These are phyloP conservation scores for Calcarisporium arbuscula DNA, from an alignment of 2,329 filamentous ascomycete species.

Conservation along the genomic window DNA sequence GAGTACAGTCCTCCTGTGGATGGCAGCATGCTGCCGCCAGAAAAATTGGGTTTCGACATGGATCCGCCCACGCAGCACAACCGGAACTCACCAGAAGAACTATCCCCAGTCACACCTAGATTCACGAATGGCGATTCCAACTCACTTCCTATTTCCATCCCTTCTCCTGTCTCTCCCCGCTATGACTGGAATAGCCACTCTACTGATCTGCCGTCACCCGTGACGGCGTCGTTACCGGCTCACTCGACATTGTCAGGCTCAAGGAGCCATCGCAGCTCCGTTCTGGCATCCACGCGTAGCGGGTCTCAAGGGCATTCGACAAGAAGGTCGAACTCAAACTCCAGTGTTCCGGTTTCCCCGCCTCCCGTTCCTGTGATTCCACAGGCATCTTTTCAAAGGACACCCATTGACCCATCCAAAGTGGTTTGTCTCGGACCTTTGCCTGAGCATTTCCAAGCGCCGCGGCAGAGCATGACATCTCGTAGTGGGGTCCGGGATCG, in stretches of 20 bases:
- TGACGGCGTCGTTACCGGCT: conserved; percentile 23
- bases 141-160: conserved; percentile 27
- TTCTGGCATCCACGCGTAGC: too few species aligned
- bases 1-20: conserved; percentile 38
- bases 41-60: conserved; percentile 21
- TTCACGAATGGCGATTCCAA: conserved; percentile 1
- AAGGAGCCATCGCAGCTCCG: conserved; percentile 4
- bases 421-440: conserved; percentile 50
- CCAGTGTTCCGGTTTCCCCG: not conserved
- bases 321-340: conserved; percentile 8
- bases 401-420: conserved; percentile 45
- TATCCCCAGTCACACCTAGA: conserved; percentile 1
- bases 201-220: conserved; percentile 36
- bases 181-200: conserved; percentile 34
- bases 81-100: conserved; percentile 6
- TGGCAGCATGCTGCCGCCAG: conserved; percentile 17
- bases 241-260: conserved; percentile 15
- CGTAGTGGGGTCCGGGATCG: conserved; percentile 8
- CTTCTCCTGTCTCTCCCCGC: conserved; percentile 43
- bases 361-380: conserved; percentile 4
- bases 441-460: conserved; percentile 37
- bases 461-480: conserved; percentile 12
- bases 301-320: not conserved
- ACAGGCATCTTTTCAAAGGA: conserved; percentile 31
- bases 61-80: conserved; percentile 11